Evolutionary conservation across 305 asterid species (phyloP).

Genomic region (Solanum hybrid): DNA sequence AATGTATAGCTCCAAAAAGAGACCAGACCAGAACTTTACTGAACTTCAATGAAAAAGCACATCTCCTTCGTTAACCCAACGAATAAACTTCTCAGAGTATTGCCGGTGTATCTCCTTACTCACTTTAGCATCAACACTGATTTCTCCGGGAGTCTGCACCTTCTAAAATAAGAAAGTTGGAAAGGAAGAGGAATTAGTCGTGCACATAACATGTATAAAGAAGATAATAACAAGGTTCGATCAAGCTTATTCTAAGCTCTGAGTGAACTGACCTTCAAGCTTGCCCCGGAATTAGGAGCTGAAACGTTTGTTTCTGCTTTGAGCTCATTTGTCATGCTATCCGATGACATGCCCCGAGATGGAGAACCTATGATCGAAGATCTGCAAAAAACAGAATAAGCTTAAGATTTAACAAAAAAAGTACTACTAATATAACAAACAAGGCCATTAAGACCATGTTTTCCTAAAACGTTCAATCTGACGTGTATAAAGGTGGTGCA

Average conservation of each 20-base stretch:
- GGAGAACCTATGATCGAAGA: slow-evolving; percentile 47
- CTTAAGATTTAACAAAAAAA: neutral
- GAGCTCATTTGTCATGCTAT: slow-evolving; percentile 20
- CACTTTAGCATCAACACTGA: slow-evolving; percentile 2
- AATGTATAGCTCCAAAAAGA: neutral
- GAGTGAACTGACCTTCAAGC: slow-evolving; percentile 41
- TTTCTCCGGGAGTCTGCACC: slow-evolving; percentile 27
- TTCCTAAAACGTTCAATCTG: neutral
- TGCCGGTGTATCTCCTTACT: slow-evolving; percentile 16
- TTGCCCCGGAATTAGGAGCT: slow-evolving; percentile 28
- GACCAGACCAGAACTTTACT: neutral
- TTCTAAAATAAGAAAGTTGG: neutral
- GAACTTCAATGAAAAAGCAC: slow-evolving; percentile 35
- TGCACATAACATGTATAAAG: neutral
- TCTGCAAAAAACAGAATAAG: slow-evolving; percentile 28
- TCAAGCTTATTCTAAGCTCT: neutral
- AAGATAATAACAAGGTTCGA: neutral
- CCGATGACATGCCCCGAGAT: slow-evolving; percentile 32
- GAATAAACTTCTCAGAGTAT: slow-evolving; percentile 48
- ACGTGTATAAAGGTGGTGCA: neutral
- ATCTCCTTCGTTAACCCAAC: slow-evolving; percentile 54
- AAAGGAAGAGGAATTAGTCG: neutral
- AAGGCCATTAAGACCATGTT: neutral
- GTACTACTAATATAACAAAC: neutral
- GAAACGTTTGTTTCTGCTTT: slow-evolving; percentile 30